These are phyloP conservation scores for Ilex aquifolium DNA, from an alignment of 257 asterid species.

Conservation along the genomic window DNA sequence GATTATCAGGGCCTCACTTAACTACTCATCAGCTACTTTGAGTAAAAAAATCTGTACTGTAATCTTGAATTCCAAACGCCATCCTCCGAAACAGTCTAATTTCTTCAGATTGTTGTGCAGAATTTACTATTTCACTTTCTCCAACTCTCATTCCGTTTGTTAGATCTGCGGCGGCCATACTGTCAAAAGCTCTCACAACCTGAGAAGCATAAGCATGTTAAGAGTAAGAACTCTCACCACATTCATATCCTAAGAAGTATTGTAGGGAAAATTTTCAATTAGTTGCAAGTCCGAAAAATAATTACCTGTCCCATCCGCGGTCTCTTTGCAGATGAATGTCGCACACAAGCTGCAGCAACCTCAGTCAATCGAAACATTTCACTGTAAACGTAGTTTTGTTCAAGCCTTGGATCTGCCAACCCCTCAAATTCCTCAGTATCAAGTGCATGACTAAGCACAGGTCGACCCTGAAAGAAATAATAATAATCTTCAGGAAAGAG, in stretches of 20 bases:
- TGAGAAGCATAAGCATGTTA: constrained; percentile 18
- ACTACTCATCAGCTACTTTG: constrained; percentile 34
- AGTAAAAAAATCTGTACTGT: constrained; percentile 62
- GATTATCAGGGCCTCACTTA: constrained; percentile 16
- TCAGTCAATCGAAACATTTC: constrained; percentile 72
- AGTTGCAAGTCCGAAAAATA: not conserved
- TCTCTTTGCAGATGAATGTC: constrained; percentile 79
- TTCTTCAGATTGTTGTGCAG: constrained; percentile 81
- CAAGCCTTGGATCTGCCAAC: constrained; percentile 74
- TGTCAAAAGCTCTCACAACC: constrained; percentile 87
- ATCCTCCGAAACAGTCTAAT: constrained; percentile 71
- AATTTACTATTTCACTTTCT: constrained; percentile 64
- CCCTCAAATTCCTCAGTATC: constrained; percentile 50
- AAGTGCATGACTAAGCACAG: constrained; percentile 60
- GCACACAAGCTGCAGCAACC: constrained; percentile 95
- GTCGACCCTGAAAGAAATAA: constrained; percentile 73
- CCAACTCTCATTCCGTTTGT: constrained; percentile 89
- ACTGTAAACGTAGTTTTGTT: constrained; percentile 39
- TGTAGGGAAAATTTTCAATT: not conserved
- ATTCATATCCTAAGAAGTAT: no score
- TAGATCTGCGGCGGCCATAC: constrained; percentile 54
- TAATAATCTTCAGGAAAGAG: no score
- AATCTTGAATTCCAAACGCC: constrained; percentile 83
- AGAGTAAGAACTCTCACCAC: no score
- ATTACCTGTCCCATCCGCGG: constrained; percentile 94